phyloP scores from a whole-genome alignment of 495 filamentous ascomycete species.

The Xylaria longipes region DNA sequence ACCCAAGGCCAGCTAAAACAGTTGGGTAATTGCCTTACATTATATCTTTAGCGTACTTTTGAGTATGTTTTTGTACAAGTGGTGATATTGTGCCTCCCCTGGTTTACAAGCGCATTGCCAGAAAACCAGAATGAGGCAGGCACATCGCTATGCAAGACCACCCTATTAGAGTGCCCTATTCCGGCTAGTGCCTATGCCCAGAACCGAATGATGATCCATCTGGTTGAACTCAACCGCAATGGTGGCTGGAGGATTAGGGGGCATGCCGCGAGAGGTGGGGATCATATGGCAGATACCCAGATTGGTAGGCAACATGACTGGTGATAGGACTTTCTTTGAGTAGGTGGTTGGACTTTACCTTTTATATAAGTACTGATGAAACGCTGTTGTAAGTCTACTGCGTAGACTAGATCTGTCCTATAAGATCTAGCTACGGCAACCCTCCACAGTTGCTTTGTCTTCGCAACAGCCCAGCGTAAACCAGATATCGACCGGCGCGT shows the following conservation, averaged over 20 bases:
- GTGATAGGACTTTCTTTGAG: conserved; percentile 7
- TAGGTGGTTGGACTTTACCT: conserved; percentile 28
- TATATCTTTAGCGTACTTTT: not conserved
- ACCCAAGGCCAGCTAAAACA: not conserved
- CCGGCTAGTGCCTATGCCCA: not conserved
- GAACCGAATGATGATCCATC: conserved; percentile 2
- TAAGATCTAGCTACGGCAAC: conserved; percentile 23
- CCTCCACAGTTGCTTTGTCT: conserved; percentile 8
- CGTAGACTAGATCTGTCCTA: conserved; percentile 26
- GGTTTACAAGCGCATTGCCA: not conserved
- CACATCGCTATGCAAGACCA: conserved; percentile 13
- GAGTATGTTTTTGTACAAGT: not conserved
- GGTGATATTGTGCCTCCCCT: not conserved
- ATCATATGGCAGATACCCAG: not conserved
- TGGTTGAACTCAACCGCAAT: not conserved
- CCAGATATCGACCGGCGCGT: conserved; percentile 3
- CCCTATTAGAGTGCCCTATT: conserved; percentile 3
- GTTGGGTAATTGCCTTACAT: not conserved
- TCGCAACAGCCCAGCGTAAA: conserved; percentile 13
- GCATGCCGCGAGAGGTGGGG: not conserved
- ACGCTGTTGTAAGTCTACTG: conserved; percentile 21
- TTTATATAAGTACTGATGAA: conserved; percentile 26
- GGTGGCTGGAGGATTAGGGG: not conserved
- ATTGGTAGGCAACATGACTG: conserved; percentile 15
- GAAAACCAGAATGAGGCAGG: not conserved